phyloP scores from a whole-genome alignment of 2,329 filamentous ascomycete genomes.

The Alternaria consortialis region DNA sequence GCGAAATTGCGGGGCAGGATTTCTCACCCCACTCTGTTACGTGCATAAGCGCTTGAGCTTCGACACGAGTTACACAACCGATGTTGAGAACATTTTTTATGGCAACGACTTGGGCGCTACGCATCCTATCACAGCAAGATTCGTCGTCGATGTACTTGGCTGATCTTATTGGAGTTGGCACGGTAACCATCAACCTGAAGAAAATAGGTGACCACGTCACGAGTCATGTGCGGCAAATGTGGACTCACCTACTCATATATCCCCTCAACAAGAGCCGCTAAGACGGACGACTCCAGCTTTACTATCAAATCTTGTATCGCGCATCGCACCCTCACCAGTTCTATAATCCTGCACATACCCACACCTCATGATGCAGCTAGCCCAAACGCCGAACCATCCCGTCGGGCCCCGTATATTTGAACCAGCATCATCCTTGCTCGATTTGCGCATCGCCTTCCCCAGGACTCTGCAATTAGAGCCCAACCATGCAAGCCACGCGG shows the following conservation, averaged over 20 bases:
- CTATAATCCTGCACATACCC: not conserved
- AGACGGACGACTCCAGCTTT: not conserved
- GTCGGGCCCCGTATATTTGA: not conserved
- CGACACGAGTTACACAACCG: conserved; percentile 5
- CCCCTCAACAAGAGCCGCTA: not conserved
- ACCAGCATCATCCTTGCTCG: conserved; percentile 4
- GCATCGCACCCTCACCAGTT: not conserved
- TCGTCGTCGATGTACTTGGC: not conserved
- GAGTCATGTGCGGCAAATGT: not conserved
- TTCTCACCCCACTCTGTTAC: conserved; percentile 4
- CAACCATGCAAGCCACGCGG: conserved; percentile 21
- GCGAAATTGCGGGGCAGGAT: conserved; percentile 5
- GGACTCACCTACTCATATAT: not conserved
- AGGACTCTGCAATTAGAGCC: conserved; percentile 4
- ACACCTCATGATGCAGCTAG: not conserved
- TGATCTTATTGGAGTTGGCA: not conserved
- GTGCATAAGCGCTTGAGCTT: conserved; percentile 7
- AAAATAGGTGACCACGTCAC: not conserved
- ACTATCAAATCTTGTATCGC: not conserved
- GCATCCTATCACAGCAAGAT: not conserved
- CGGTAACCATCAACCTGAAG: not conserved
- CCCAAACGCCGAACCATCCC: conserved; percentile 3
- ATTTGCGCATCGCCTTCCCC: not conserved
- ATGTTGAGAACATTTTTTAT: not conserved
- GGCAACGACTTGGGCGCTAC: not conserved